Evolutionary conservation across 2,329 filamentous ascomycete genomes (phyloP), one percentile per base, ranked within the genome.

Genomic region (Colletotrichum neosansevieriae): DNA sequence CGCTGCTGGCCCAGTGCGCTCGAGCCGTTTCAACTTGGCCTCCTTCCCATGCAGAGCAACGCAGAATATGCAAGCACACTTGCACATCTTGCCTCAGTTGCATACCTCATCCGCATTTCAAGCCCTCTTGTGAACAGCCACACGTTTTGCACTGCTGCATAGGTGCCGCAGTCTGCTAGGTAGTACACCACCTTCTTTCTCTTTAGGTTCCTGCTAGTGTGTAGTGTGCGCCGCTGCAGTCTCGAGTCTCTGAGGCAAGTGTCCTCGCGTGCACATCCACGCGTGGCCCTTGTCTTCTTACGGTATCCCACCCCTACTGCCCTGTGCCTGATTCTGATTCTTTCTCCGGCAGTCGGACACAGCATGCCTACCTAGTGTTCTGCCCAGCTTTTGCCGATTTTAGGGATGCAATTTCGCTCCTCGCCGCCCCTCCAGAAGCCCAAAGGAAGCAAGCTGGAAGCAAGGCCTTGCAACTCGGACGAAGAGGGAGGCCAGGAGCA

Each of bases 1-100:
- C 29, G 53, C 63, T 38, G 36, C 61, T 68, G 54, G 58, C 34
- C 29, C 54, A 61, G 29, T 42, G 50, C 58, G 65, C 53, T 65
- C 61, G 63, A 65, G 65, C 65, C 54, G 65, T 68, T 68, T 68
- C 65, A 68, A 68, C 65, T 56, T 50, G 54, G 34, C 54, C 53
- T 50, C 53, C 50, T 67, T 38, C 51, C 61, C 60, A 63, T 58
- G 59, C 51, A 58, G 50, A 56, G 60, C 63, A 17, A 53, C 54
- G 44, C 60, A 65, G 44, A 53, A 51, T 50, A 59, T 67, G 45
- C 45, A 54, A 50, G 62, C 60, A 64, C 47, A 45, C 34, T 61
- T 64, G 61, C 61, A 58, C 61, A 64, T 64, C 44, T 51, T 44
- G 11, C 53, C 42, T 58, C 44, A 47, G 12, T 58, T 64, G 50